Evolutionary conservation across 2,329 filamentous ascomycete species (phyloP), one percentile per base, ranked within the genome.

Genomic region (Zasmidium cellare): DNA sequence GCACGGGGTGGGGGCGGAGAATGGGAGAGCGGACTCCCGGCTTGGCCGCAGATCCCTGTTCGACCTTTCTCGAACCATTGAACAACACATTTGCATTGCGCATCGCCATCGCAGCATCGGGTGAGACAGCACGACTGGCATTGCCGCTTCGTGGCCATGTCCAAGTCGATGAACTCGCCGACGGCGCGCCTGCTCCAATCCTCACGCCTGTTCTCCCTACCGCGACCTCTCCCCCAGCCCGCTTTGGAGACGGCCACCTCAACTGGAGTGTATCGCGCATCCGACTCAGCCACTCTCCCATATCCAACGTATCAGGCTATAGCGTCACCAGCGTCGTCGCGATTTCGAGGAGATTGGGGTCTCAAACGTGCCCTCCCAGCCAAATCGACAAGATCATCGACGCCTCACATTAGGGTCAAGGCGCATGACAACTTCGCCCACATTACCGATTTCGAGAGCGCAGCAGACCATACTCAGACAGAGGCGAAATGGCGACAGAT

Each of bases 391-490:
- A 84, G 85, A 54, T 86, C 86, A 6, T 78, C 75, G 46, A 87
- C 86, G n/a, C 90, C 92, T 9, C 80, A 90, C 51, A 83, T 96
- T 54, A 85, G 90, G 63, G 77, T 97, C 65, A 87, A 86, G 68
- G 83, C 88, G 59, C 82, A 85, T 23, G 89, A 91, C 70, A 67
- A 78, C 19, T 86, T 89, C 69, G 82, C 85, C 1, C 97, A 96
- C 72, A 87, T 97, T 41, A 97, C 93, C 6, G 94, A 97, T 71
- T 82, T 99, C 46, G 94, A 97, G 62, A 92, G 90, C 38, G 89
- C 92, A 0, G 84, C 87, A 56, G 91, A 96, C 73, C 91, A 96
- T 75, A 84, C 87, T 52, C 78, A 91, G 65, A 92, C 91, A 7
- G 79, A 96, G 56, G 81, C 86, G 71, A 97, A 97, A 79, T 97